Base-by-base conservation (phyloP, 148 eudicot species). In the Persicaria tinctoria region DNA sequence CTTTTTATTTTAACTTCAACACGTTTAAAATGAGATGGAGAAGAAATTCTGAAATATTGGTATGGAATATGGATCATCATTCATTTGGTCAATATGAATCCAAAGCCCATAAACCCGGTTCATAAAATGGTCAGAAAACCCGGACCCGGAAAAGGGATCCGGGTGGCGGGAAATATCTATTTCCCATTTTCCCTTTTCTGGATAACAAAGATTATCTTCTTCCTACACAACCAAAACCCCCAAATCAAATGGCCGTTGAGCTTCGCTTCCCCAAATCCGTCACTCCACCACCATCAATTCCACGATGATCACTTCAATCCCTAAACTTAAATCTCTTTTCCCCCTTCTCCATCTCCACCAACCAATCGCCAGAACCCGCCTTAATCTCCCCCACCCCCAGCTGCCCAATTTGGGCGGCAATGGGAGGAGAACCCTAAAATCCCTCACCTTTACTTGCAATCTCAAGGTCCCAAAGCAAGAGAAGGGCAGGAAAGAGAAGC, bases 401-500 rank as follows among this genome's bases (percentile, higher is more conserved):
- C 20, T 77, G 8, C 83, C 77, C 81, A 78, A 41, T 78, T 76
- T 47, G 1, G 68, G 17, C 14, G 68, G 17, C 9, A 73, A 68
- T 69, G 69, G 62, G 1, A 62, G 45, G 45, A 79, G 74, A 55
- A 71, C 75, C 41, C 51, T 11, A 48, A 17, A 14, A 8, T 59
- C 77, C 55, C 51, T 55, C 68, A 49, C 49, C 32, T 46, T 85
- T 54, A 76, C 60, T 73, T 89, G 88, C 53, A 84, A 86, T 79
- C 77, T 91, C 72, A 84, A 84, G 63, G 73, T 64, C n/a, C 70
- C 82, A 27, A 8, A 51, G 51, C 53, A 78, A 68, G 80, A 85
- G 74, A 77, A 78, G 18, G 80, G 75, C 53, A 75, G 77, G 23
- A 75, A 75, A 8, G 48, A 59, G 27, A 78, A 79, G 16, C 85